phyloP scores from a whole-genome alignment of 2,329 filamentous ascomycete genomes.

The Botrytis elliptica region DNA sequence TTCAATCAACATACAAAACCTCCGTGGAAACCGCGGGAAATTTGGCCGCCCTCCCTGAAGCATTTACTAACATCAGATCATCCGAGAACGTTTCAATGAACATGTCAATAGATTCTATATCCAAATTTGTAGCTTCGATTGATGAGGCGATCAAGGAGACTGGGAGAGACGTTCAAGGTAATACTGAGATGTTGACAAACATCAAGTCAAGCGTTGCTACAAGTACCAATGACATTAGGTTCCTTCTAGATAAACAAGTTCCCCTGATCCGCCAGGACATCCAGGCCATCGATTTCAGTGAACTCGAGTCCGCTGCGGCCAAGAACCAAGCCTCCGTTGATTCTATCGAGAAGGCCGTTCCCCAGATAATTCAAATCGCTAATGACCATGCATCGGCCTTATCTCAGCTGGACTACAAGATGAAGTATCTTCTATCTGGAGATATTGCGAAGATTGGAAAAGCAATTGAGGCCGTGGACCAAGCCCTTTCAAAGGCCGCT shows the following conservation, averaged over 20 bases:
- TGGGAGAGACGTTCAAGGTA: slow-evolving; percentile 22
- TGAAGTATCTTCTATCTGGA: slow-evolving; percentile 19
- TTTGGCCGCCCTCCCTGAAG: slow-evolving; percentile 19
- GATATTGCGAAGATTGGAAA: slow-evolving; percentile 23
- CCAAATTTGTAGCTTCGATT: slow-evolving; percentile 22
- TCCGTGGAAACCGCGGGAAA: slow-evolving; percentile 5
- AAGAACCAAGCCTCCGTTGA: slow-evolving; percentile 20
- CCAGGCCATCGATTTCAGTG: slow-evolving; percentile 21
- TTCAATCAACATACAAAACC: slow-evolving; percentile 20
- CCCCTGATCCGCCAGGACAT: slow-evolving; percentile 25
- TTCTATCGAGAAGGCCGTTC: slow-evolving; percentile 20
- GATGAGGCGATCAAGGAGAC: slow-evolving; percentile 23
- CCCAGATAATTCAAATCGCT: slow-evolving; percentile 19
- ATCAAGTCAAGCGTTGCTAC: slow-evolving; percentile 21
- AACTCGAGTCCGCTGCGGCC: slow-evolving; percentile 13
- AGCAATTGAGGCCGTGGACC: slow-evolving; percentile 21
- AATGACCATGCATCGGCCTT: slow-evolving; percentile 21
- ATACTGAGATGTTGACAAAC: slow-evolving; percentile 23
- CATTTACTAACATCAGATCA: slow-evolving; percentile 21
- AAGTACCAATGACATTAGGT: slow-evolving; percentile 23
- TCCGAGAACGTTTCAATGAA: slow-evolving; percentile 22
- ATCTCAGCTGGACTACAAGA: slow-evolving; percentile 21
- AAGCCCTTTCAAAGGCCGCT: slow-evolving; percentile 22
- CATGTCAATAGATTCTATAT: slow-evolving; percentile 20
- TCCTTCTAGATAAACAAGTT: slow-evolving; percentile 23